These are phyloP conservation scores for Endotrypanum monterogeii DNA, from an alignment of 208 protist genomes.

Conservation along the genomic window DNA sequence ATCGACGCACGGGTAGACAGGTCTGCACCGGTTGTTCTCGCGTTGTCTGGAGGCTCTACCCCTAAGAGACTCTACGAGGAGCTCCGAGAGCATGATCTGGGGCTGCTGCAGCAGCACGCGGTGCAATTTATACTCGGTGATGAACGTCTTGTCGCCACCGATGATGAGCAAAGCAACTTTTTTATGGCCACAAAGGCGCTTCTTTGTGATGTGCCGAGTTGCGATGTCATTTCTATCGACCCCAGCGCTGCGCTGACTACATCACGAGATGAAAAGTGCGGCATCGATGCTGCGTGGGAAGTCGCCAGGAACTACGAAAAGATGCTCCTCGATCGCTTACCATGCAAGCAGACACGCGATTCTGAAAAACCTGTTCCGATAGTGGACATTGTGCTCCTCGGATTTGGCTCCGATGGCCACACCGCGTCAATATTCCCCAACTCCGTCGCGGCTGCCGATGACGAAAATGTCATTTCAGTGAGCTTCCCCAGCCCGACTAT, in stretches of 20 bases:
- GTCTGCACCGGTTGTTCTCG: constrained; percentile 39
- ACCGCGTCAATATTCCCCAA: constrained; percentile 84
- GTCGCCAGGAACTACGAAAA: constrained; percentile 46
- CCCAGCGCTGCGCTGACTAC: constrained; percentile 33
- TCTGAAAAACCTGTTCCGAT: constrained; percentile 35
- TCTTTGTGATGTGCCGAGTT: constrained; percentile 51
- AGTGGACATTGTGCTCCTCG: constrained; percentile 79
- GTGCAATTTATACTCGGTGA: constrained; percentile 74
- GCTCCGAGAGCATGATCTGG: constrained; percentile 50
- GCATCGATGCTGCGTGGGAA: constrained; percentile 37
- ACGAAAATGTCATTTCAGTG: constrained; percentile 38
- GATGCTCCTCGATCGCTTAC: constrained; percentile 29
- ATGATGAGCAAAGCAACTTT: constrained; percentile 65
- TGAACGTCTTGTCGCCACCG: constrained; percentile 57
- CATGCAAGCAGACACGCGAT: neutral
- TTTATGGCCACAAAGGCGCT: constrained; percentile 60
- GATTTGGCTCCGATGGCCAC: constrained; percentile 82
- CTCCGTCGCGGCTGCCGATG: constrained; percentile 51
- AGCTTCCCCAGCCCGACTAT: constrained; percentile 75
- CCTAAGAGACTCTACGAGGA: constrained; percentile 56
- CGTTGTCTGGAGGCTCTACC: constrained; percentile 79
- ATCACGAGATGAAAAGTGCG: constrained; percentile 26
- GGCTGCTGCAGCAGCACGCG: constrained; percentile 36
- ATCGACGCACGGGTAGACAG: constrained; percentile 6
- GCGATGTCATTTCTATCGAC: constrained; percentile 48